phyloP scores from a whole-genome alignment of 768 basidiomycete genomes.

The Rhodotorula sphaerocarpa region DNA sequence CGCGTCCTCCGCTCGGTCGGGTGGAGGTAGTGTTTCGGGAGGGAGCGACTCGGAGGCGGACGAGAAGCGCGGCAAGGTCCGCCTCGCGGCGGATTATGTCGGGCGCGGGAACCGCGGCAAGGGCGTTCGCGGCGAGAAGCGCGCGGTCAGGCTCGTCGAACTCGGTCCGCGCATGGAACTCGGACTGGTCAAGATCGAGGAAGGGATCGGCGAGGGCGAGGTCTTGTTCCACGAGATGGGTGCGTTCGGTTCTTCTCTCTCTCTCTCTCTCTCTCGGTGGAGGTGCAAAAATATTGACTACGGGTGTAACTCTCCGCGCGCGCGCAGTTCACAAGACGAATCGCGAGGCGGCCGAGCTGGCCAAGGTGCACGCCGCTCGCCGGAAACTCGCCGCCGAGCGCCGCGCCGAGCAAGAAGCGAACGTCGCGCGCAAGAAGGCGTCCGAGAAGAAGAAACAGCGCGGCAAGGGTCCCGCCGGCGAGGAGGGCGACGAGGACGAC shows the following conservation, averaged over 20 bases:
- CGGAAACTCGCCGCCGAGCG: constrained; percentile 70
- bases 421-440: constrained; percentile 74
- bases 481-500: constrained; percentile 40
- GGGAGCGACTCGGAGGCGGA: constrained; percentile 59
- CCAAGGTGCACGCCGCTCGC: constrained; percentile 59
- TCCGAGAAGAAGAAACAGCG: constrained; percentile 35
- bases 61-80: constrained; percentile 53
- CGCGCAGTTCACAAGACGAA: constrained; percentile 68
- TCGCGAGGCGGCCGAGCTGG: constrained; percentile 45
- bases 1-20: background rate
- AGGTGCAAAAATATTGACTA: too few relatives aligned
- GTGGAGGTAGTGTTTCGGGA: constrained; percentile 52
- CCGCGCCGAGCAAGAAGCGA: constrained; percentile 79
- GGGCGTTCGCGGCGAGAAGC: constrained; percentile 62
- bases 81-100: constrained; percentile 84
- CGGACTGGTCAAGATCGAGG: constrained; percentile 81
- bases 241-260: constrained; percentile 45
- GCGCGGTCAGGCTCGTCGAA: constrained; percentile 85
- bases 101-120: constrained; percentile 72
- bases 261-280: background rate
- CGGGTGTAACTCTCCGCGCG: constrained; percentile 5
- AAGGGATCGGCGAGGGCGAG: constrained; percentile 84
- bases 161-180: constrained; percentile 93
- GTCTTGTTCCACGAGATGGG: constrained; percentile 93
- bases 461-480: constrained; percentile 30